Evolutionary conservation across 2,329 filamentous ascomycete species (phyloP).

Genomic region (Pseudocercospora pini-densiflorae): DNA sequence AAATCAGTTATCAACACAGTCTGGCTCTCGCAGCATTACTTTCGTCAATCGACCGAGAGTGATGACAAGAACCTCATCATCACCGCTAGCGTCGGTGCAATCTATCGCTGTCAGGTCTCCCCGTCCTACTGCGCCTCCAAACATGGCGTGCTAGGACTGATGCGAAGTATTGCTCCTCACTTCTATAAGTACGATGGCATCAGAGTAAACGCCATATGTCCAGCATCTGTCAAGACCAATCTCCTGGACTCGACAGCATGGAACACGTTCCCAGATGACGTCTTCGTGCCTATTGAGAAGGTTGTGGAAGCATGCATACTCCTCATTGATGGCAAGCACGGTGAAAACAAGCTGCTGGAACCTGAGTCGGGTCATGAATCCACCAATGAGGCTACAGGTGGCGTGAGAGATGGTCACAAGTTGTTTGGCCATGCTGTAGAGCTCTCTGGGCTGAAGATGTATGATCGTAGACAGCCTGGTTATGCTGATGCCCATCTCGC

Average conservation of each 20-base stretch:
- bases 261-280: conserved; percentile 39
- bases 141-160: conserved; percentile 58
- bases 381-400: conserved; percentile 17
- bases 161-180: conserved; percentile 49
- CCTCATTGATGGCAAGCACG: conserved; percentile 3
- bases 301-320: conserved; percentile 31
- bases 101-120: conserved; percentile 53
- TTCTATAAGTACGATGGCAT: conserved; percentile 46
- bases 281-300: conserved; percentile 42
- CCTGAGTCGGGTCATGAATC: neutral
- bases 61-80: conserved; percentile 55
- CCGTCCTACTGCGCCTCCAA: conserved; percentile 60
- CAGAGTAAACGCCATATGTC: conserved; percentile 57
- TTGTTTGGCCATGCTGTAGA: conserved; percentile 32
- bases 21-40: conserved; percentile 47
- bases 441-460: conserved; percentile 27
- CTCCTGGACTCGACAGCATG: conserved; percentile 42
- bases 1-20: conserved; percentile 46
- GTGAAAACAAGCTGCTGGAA: neutral
- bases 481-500: conserved; percentile 33
- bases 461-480: conserved; percentile 30
- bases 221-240: conserved; percentile 44
- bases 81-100: conserved; percentile 40
- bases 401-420: conserved; percentile 14
- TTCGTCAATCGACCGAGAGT: conserved; percentile 45